Evolutionary conservation across 306 rosid species (phyloP), one percentile per base, ranked within the genome.

Genomic region (Oemleria cerasiformis): DNA sequence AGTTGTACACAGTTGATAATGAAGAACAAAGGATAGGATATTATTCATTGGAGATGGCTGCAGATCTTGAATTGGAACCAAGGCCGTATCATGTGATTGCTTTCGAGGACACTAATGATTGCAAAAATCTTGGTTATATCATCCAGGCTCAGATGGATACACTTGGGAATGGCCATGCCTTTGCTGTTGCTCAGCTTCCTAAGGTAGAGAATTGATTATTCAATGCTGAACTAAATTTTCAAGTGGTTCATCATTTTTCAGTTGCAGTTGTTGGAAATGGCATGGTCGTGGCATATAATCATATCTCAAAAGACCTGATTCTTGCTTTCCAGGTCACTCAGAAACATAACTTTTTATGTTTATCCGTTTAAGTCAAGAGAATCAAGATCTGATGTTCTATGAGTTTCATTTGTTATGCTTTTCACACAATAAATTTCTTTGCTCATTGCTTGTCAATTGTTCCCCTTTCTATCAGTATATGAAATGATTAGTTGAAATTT

Each of bases 1-100:
- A 94, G 73, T 19, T 94, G 82, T 94, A 94, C 80, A 86, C 87
- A 5, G 76, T 81, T 51, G 81, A 89, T 20, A 76, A 85, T 66
- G 98, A 79, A 59, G 92, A 89, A 77, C 79, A 89, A 76, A 80
- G 88, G 79, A 82, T 87, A 44, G 98, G 98, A 70, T 81, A 91
- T 59, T 94, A 91, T 91, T 89, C 98, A 15, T 70, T 94, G 80
- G 98, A 94, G 92, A 94, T 94, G 98, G 97, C 98, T 38, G 21
- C 61, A 25, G 98, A 91, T 79, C 97, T 94, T 85, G 97, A 91
- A 84, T 74, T 91, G 83, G 92, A 94, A 67, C 98, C 98, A 25
- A 94, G 89, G 81, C 98, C 98, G 15, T 75, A 73, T 83, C 97
- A 94, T 68, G 87, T 87, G 70, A 89, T 94, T 78, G 90, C 96